Evolutionary conservation across 352 stramenopile genomes (phyloP), one percentile per base, ranked within the genome.

Genomic region (Phytopythium ostracodes): DNA sequence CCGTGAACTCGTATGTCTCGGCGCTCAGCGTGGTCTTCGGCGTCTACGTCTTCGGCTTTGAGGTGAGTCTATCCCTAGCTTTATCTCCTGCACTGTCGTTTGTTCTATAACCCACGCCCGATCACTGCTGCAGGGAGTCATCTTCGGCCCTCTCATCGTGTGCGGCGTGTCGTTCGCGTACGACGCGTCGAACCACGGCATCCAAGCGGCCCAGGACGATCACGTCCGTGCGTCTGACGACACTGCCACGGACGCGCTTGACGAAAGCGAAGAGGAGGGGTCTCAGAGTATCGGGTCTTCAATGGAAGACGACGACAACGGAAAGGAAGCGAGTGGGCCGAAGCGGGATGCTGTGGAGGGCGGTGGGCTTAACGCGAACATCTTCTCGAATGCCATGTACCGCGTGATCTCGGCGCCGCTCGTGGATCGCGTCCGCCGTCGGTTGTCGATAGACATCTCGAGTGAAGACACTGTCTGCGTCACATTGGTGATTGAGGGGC

Each of bases 21-120:
- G 87, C 84, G 27, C 68, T 96, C 24, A 96, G 87, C 65, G 84
- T 92, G 7, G 87, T 94, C 5, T 93, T 96, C 49, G 87, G 87
- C 2, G 83, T 93, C 10, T 96, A 94, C 46, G 87, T 94, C 6
- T 96, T 96, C 62, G 87, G 87, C 18, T 86, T 94, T 65, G 87
- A 96, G 78, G 82, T 91, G 55, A 17, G 72, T 38, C 33, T 55
- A 22, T 27, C 46, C 49, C 27, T 42, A 40, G 33, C 40, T 25
- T 44, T 43, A 33, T 9, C 54, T 64, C 6, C 20, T 36, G 5
- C 18, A 62, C 7, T 22, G 17, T 38, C 10, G 33, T 38, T n/a
- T 64, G 24, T 52, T 44, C 9, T 53, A 57, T 50, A 44, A 56
- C 40, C 9, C 25, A 4, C 59, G 22, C 44, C n/a, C 24, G n/a